Evolutionary conservation across 2,329 filamentous ascomycete species (phyloP).

Genomic region (Laburnicola sp.): DNA sequence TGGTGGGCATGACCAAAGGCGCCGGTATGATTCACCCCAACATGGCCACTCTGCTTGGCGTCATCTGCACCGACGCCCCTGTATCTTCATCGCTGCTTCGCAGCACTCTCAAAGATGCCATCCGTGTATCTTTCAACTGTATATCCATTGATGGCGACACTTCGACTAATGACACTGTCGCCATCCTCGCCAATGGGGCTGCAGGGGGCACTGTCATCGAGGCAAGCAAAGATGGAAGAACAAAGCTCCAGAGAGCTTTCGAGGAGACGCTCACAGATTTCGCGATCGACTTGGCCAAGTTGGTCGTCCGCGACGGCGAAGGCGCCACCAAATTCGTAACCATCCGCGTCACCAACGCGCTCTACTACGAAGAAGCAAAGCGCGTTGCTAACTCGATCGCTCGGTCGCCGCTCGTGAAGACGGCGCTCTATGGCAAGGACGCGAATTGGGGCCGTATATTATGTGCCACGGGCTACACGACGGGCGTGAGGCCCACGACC

Average conservation of each 20-base stretch:
- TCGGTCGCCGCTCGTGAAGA: conserved; percentile 91
- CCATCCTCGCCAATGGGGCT: conserved; percentile 91
- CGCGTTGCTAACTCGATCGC: conserved; percentile 87
- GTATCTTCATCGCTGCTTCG: conserved; percentile 70
- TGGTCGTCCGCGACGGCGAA: conserved; percentile 94
- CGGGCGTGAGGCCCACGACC: conserved; percentile 58
- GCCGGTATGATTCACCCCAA: conserved; percentile 99
- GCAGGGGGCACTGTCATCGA: conserved; percentile 71
- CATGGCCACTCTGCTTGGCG: conserved; percentile 92
- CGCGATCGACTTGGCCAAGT: conserved; percentile 80
- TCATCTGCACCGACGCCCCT: conserved; percentile 89
- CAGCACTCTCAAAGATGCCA: conserved; percentile 70
- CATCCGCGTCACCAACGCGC: conserved; percentile 76
- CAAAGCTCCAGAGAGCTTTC: conserved; percentile 64
- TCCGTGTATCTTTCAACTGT: conserved; percentile 88
- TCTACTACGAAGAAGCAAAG: conserved; percentile 70
- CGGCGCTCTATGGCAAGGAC: conserved; percentile 92
- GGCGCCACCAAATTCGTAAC: conserved; percentile 98
- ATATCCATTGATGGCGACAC: conserved; percentile 98
- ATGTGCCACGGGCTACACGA: conserved; percentile 85
- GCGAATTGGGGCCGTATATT: conserved; percentile 98
- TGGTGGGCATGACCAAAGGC: conserved; percentile 96
- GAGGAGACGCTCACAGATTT: conserved; percentile 73
- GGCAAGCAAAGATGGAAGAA: conserved; percentile 58
- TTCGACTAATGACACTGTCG: conserved; percentile 95